Evolutionary conservation across 345 rosid genomes (phyloP).

Genomic region (Pseudoturritis turrita): DNA sequence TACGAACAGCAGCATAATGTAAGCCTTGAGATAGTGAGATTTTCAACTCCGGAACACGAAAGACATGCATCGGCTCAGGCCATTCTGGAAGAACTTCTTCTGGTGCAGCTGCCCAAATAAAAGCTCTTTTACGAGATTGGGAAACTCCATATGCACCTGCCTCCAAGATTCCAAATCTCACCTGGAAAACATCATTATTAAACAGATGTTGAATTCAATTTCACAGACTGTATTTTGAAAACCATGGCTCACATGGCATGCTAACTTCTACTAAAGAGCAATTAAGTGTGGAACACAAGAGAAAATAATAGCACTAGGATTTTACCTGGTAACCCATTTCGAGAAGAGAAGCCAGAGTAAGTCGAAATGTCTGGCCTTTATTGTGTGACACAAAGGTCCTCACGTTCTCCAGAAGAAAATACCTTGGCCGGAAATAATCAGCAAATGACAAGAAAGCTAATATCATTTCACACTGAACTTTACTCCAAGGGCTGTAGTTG

Average conservation of each 20-base stretch:
- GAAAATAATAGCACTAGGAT: not conserved
- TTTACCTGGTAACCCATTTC: conserved; percentile 59
- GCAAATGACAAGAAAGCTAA: conserved; percentile 60
- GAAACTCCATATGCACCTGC: conserved; percentile 92
- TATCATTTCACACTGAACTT: conserved; percentile 63
- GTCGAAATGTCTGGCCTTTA: conserved; percentile 76
- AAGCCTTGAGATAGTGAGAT: conserved; percentile 42
- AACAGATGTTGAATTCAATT: not conserved
- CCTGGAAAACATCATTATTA: conserved; percentile 37
- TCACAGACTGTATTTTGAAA: not conserved
- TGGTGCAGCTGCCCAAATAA: conserved; percentile 94
- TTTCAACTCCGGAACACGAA: conserved; percentile 58
- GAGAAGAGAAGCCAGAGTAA: conserved; percentile 65
- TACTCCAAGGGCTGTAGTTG: conserved; percentile 70
- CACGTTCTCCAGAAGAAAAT: conserved; percentile 88
- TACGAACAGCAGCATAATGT: conserved; percentile 67
- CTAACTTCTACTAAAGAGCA: not conserved
- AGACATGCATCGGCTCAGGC: conserved; percentile 99
- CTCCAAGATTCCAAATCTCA: conserved; percentile 88
- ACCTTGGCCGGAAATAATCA: conserved; percentile 85
- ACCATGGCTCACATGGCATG: not conserved
- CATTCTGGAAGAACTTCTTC: conserved; percentile 85
- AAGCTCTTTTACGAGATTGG: conserved; percentile 84
- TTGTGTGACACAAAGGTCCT: conserved; percentile 78
- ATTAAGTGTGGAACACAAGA: not conserved